A percentile compares a stretch with the other conserved stretches of the same genome.
Conservation (phyloP, 2,329 filamentous ascomycete species). For the Aspergillus flavus region DNA sequence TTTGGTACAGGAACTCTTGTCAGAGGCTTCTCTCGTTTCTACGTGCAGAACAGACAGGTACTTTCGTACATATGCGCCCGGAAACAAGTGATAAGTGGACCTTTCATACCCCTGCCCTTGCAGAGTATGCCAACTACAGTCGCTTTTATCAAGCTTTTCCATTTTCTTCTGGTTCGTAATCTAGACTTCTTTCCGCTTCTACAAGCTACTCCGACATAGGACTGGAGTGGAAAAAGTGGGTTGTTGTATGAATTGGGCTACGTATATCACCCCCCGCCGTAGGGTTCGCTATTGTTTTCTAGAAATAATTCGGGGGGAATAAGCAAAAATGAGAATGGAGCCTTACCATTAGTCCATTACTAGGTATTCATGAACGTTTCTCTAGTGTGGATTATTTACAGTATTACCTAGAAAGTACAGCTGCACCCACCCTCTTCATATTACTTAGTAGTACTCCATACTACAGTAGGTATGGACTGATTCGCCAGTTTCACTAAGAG, state of each 20-base stretch:
- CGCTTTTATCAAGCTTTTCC: conserved; percentile 1
- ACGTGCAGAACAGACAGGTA: not conserved
- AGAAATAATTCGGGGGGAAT: not conserved
- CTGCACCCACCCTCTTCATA: not conserved
- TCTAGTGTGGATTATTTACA: not conserved
- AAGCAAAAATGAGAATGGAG: not conserved
- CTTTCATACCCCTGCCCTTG: not conserved
- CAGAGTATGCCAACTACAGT: not conserved
- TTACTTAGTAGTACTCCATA: not conserved
- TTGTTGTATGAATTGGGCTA: not conserved
- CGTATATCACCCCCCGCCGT: not conserved
- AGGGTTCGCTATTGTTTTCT: not conserved
- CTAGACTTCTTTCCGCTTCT: not conserved
- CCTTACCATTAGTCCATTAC: too few relatives aligned
- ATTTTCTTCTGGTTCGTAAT: not conserved
- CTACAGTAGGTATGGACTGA: not conserved
- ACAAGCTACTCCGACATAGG: not conserved
- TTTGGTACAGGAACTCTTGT: not conserved
- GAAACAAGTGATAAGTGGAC: not conserved
- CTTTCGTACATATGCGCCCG: not conserved
- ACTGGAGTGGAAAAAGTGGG: not conserved
- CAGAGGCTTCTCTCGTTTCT: too few relatives aligned
- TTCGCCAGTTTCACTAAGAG: not conserved
- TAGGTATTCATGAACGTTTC: not conserved
- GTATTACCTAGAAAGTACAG: not conserved